Evolutionary conservation across 73 alveolate genomes (phyloP), one percentile per base, ranked within the genome.

Genomic region (Paramecium biaurelia): DNA sequence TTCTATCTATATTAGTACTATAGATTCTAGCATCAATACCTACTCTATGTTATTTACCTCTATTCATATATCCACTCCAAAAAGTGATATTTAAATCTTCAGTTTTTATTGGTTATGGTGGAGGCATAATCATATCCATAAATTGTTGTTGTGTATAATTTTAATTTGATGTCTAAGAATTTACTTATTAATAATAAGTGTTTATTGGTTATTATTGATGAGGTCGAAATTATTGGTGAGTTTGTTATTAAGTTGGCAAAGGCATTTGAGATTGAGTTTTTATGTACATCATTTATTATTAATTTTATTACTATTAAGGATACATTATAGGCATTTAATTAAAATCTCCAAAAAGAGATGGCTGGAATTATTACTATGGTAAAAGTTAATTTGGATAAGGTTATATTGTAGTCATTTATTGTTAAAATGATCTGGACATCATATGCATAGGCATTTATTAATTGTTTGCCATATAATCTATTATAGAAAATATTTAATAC

Each of bases 21-120:
- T 24, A 24, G 21, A 70, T 70, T 32, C 56, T 15, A 70, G 86
- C 86, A 28, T 70, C 86, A 24, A 70, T 34, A 7, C 86, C 86
- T 30, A 32, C 86, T 70, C 57, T 26, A 70, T 70, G 86, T 21
- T 70, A 70, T 70, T 38, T 26, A 12, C 86, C 86, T 70, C 86
- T 70, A 70, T 70, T 70, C 45, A 70, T 70, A 11, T 24, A 70
- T 21, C 86, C 86, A 70, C 57, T 30, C 86, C 86, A 70, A 26
- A 70, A 26, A 12, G 41, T 18, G 14, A n/a, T 7, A 24, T 23
- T 30, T 21, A 8, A 10, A 34, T 70, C 86, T 12, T 70, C 86
- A 15, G 20, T 0, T 58, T 58, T 58, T 0, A 14, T 24, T 12
- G 86, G 57, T 70, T 70, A 14, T 30, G 86, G 23, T 12, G 58